Evolutionary conservation across 495 filamentous ascomycete genomes (phyloP).

Genomic region (Penicillium subrubescens): DNA sequence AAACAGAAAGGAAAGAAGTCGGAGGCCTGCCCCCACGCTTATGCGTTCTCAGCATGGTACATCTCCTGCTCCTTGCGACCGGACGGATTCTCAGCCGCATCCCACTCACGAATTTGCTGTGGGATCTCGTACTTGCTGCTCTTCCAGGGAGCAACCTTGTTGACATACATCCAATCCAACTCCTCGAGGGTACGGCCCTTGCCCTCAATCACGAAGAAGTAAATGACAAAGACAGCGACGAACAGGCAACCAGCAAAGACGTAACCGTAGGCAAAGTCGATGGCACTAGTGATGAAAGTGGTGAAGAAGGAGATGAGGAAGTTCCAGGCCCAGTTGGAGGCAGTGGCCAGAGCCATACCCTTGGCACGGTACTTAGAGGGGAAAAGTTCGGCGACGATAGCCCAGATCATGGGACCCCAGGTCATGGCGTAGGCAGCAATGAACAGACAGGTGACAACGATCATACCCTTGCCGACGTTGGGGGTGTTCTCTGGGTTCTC

Average conservation of each 20-base stretch:
- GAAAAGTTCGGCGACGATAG: constrained; percentile 77
- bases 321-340: constrained; percentile 85
- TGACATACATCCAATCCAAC: constrained; percentile 79
- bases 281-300: constrained; percentile 65
- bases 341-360: constrained; percentile 73
- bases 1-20: constrained; percentile 5
- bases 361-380: constrained; percentile 72
- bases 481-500: constrained; percentile 55
- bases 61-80: constrained; percentile 28
- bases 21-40: background rate
- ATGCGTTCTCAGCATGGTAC: constrained; percentile 37
- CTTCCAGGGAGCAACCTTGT: constrained; percentile 64
- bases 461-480: constrained; percentile 69
- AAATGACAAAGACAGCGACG: constrained; percentile 60
- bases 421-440: constrained; percentile 58
- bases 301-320: constrained; percentile 82
- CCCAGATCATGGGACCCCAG: constrained; percentile 83
- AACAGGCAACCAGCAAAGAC: constrained; percentile 73
- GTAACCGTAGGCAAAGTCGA: constrained; percentile 74
- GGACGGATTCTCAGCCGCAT: constrained; percentile 12
- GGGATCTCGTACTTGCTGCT: constrained; percentile 50
- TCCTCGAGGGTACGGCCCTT: constrained; percentile 68
- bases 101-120: constrained; percentile 16
- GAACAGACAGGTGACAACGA: constrained; percentile 72
- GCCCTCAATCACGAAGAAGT: constrained; percentile 73